Evolutionary conservation across 169 alveolate genomes (phyloP).

Genomic region (Plasmodium billcollinsi): DNA sequence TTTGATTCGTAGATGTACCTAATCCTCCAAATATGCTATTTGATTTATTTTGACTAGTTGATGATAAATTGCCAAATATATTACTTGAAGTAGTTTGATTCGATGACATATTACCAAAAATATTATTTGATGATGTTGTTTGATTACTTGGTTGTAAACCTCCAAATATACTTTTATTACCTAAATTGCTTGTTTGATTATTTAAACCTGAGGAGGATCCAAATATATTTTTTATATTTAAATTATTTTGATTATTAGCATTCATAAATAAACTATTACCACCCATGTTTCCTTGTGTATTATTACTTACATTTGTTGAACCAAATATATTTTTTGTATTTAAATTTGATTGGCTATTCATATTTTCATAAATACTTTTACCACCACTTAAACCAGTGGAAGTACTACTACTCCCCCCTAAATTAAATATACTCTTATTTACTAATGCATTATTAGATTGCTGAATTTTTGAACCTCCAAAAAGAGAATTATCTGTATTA

Average conservation of each 20-base stretch:
- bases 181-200: conserved; percentile 58
- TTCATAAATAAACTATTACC: conserved; percentile 67
- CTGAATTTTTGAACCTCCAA: conserved; percentile 60
- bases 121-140: conserved; percentile 23
- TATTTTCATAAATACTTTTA: conserved; percentile 55
- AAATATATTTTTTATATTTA: conserved; percentile 59
- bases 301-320: conserved; percentile 17
- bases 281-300: conserved; percentile 50
- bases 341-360: conserved; percentile 43
- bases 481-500: conserved; percentile 37
- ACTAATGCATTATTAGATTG: conserved; percentile 58
- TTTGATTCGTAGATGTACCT: conserved; percentile 11
- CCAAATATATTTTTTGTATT: conserved; percentile 64
- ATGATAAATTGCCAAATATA: conserved; percentile 35
- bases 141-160: conserved; percentile 60
- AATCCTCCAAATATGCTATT: conserved; percentile 59
- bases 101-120: conserved; percentile 67
- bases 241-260: conserved; percentile 58
- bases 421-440: conserved; percentile 50
- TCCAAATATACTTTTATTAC: conserved; percentile 71
- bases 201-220: conserved; percentile 58
- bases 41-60: conserved; percentile 57
- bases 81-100: conserved; percentile 28
- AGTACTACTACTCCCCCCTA: conserved; percentile 20
- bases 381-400: conserved; percentile 25